Conservation (phyloP, 495 filamentous ascomycete genomes). For the Aspergillus asperescens region DNA sequence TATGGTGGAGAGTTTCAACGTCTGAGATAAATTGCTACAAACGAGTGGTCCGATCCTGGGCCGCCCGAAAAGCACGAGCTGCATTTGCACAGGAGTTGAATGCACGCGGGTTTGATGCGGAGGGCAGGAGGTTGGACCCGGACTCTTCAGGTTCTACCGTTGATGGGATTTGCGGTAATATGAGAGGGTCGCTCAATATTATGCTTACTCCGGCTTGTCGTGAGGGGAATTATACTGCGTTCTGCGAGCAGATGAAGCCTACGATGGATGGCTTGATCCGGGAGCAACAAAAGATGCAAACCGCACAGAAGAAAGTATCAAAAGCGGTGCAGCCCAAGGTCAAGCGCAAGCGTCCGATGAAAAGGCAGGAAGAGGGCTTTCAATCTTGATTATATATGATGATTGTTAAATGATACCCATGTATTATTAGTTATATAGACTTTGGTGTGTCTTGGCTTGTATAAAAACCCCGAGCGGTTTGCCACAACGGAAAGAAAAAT, state of each 20-base stretch:
- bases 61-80: slow-evolving; percentile 41
- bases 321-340: no score
- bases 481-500: no score
- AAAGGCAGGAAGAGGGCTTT: not conserved
- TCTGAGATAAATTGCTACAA: slow-evolving; percentile 25
- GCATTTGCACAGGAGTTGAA: slow-evolving; percentile 54
- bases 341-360: no score
- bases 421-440: slow-evolving; percentile 8
- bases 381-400: not conserved
- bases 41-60: slow-evolving; percentile 50
- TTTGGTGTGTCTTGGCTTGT: no score
- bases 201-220: slow-evolving; percentile 13
- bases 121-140: slow-evolving; percentile 36
- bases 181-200: slow-evolving; percentile 31
- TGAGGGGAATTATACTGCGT: slow-evolving; percentile 14
- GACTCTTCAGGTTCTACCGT: not conserved
- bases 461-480: no score
- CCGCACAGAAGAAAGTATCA: no score
- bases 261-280: slow-evolving; percentile 14
- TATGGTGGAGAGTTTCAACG: slow-evolving; percentile 48
- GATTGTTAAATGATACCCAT: slow-evolving; percentile 5
- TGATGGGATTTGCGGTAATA: not conserved
- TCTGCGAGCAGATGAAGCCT: slow-evolving; percentile 26
- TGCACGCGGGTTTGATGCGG: slow-evolving; percentile 49
- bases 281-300: not conserved